Base-by-base conservation (phyloP, 805 yeast species). In the Monosporozyma aquatica region DNA sequence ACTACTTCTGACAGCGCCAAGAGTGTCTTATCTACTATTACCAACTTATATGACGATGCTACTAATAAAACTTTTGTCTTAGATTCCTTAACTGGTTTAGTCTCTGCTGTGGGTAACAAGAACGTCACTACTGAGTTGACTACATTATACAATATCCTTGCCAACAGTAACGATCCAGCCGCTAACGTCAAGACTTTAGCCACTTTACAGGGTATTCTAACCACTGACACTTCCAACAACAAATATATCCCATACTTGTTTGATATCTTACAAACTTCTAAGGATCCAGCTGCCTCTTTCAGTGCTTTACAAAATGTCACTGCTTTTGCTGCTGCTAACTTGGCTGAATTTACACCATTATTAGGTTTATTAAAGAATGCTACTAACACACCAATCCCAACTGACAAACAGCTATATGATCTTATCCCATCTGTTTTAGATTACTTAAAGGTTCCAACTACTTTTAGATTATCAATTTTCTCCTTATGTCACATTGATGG, bases 381-480 rank as follows among this genome's bases (percentile, higher is more conserved):
- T n/a, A 35, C 43, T 10, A 28, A 13, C 3, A 24, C 43, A 11
- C 29, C 46, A 6, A 41, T 42, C 2, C 47, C 57, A 25, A 47
- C 58, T 6, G 46, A 50, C n/a, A 50, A 48, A 26, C 43, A 50
- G 35, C 37, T 62, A 14, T 42, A 47, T 25, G 46, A 49, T n/a
- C 14, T 58, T 32, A 43, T 48, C 29, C 64, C 65, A 37, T 27
- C 30, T 3, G 45, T 61, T 23, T 42, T 61, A 34, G 51, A 49
- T 18, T 52, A 51, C 40, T 52, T 59, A 43, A 37, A 48, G 17
- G 50, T 60, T 18, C 58, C 61, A 41, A 47, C 54, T 11, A 48
- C 43, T n/a, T 57, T 53, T 45, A 55, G 58, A 42, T 42, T 62
- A 32, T 53, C 60, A 29, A 53, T 61, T 33, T 57, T 57, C 48